These are phyloP conservation scores for Royoungia palumana DNA, from an alignment of 768 basidiomycete genomes.

Conservation along the genomic window DNA sequence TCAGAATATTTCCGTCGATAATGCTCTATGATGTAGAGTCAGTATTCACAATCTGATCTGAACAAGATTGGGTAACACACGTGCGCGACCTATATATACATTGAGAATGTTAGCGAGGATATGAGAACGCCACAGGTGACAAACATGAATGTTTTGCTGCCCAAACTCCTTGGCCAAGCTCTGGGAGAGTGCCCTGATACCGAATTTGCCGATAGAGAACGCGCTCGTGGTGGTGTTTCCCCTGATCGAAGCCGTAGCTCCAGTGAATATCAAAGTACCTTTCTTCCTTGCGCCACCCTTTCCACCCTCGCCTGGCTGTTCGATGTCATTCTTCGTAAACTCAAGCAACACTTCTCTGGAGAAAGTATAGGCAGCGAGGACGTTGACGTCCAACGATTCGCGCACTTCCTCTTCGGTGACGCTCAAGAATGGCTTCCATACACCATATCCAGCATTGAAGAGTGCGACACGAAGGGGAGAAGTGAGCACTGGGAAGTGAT, in stretches of 20 bases:
- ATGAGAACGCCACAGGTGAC: constrained; percentile 1
- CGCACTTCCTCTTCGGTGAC: constrained; percentile 57
- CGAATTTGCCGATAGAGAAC: constrained; percentile 65
- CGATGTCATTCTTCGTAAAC: constrained; percentile 52
- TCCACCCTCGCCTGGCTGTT: constrained; percentile 40
- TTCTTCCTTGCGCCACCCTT: constrained; percentile 45
- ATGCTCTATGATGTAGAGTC: constrained; percentile 43
- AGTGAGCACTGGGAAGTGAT: constrained; percentile 43
- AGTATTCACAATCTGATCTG: neutral
- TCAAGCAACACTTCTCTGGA: constrained; percentile 55
- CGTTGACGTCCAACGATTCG: constrained; percentile 46
- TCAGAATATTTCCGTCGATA: constrained; percentile 61
- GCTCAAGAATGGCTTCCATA: constrained; percentile 68
- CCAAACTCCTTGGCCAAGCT: constrained; percentile 74
- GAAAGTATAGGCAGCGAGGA: constrained; percentile 62
- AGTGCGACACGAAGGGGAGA: constrained; percentile 58
- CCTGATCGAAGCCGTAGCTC: constrained; percentile 64
- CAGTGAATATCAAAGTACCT: constrained; percentile 69
- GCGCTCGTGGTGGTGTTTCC: constrained; percentile 61
- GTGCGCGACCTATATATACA: constrained; percentile 52
- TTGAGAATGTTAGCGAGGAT: neutral
- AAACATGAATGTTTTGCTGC: constrained; percentile 69
- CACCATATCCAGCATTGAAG: constrained; percentile 56
- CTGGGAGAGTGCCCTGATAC: constrained; percentile 60
- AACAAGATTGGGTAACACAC: constrained; percentile 37